Percentiles rank a stretch among this genome's conserved stretches.
These are phyloP conservation scores for Quillaja saponaria DNA, from an alignment of 306 rosid species.

Conservation along the genomic window DNA sequence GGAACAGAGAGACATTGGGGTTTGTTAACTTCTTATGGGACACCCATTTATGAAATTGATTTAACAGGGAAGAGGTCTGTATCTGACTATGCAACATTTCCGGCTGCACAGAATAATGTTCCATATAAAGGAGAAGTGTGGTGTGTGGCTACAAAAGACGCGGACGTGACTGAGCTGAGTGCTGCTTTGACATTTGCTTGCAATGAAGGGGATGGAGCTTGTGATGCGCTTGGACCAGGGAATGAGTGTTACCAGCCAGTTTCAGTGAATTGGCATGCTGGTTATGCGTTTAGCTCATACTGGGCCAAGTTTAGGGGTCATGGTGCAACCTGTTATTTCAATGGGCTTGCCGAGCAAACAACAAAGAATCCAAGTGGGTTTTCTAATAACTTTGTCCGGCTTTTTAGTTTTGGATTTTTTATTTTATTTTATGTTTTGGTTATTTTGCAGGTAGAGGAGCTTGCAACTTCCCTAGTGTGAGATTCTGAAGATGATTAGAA, in stretches of 20 bases:
- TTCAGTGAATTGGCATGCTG: constrained; percentile 44
- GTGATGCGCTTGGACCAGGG: constrained; percentile 52
- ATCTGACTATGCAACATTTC: constrained; percentile 31
- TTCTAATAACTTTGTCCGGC: neutral
- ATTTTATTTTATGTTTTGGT: neutral
- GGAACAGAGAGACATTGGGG: constrained; percentile 90
- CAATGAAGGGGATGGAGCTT: constrained; percentile 32
- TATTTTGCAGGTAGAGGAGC: constrained; percentile 37
- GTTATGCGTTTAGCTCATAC: constrained; percentile 54
- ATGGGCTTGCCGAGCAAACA: constrained; percentile 54
- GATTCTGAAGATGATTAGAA: constrained; percentile 3
- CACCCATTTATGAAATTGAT: constrained; percentile 61
- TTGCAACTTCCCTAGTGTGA: constrained; percentile 50
- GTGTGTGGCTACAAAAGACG: constrained; percentile 51
- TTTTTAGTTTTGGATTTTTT: neutral
- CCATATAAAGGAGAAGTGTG: constrained; percentile 43
- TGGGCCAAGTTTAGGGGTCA: constrained; percentile 43
- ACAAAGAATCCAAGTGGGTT: constrained; percentile 49
- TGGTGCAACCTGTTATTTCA: constrained; percentile 52
- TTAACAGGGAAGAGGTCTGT: constrained; percentile 38
- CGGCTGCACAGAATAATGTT: constrained; percentile 31
- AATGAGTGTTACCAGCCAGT: constrained; percentile 43
- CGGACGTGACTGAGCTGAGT: constrained; percentile 25
- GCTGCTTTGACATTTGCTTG: constrained; percentile 35
- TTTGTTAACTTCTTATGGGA: constrained; percentile 51